Conservation (phyloP, 768 basidiomycete genomes). For the Strobilomyces echinocephalus region DNA sequence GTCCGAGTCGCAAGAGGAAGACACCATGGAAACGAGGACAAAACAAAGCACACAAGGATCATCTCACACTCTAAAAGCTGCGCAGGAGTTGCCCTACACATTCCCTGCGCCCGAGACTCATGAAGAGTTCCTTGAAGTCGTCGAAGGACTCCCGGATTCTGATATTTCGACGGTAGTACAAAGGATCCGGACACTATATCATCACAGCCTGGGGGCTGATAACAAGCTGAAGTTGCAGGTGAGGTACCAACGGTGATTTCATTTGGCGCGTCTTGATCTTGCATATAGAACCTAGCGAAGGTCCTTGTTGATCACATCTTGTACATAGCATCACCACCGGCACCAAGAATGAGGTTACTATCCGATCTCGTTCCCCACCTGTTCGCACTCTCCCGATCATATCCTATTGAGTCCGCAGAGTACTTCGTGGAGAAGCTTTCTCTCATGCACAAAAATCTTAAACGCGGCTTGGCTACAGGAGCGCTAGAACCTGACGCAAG, state of each 20-base stretch:
- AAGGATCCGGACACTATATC: slow-evolving; percentile 85
- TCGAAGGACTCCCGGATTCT: slow-evolving; percentile 63
- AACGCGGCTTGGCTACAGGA: slow-evolving; percentile 71
- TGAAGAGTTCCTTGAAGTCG: slow-evolving; percentile 83
- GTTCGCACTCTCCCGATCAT: slow-evolving; percentile 68
- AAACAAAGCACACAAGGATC: slow-evolving; percentile 32
- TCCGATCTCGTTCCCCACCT: slow-evolving; percentile 73
- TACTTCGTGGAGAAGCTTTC: slow-evolving; percentile 77
- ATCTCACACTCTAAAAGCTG: slow-evolving; percentile 26
- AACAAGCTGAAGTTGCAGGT: slow-evolving; percentile 94
- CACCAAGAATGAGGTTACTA: slow-evolving; percentile 56
- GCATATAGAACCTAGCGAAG: slow-evolving; percentile 56
- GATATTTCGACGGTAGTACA: slow-evolving; percentile 80
- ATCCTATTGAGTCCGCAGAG: slow-evolving; percentile 75
- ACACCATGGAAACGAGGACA: slow-evolving; percentile 38
- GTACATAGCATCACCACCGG: slow-evolving; percentile 60
- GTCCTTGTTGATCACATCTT: slow-evolving; percentile 89
- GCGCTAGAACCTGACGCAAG: slow-evolving; percentile 55
- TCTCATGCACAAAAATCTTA: slow-evolving; percentile 93
- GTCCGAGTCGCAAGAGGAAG: slow-evolving; percentile 31
- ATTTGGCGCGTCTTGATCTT: background rate
- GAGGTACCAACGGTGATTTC: slow-evolving; percentile 15
- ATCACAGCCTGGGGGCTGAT: slow-evolving; percentile 85
- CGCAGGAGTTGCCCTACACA: slow-evolving; percentile 80
- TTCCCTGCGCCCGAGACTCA: slow-evolving; percentile 86